Conservation (phyloP, 1,139 yeast genomes). For the Sugiyamaella sp. region DNA sequence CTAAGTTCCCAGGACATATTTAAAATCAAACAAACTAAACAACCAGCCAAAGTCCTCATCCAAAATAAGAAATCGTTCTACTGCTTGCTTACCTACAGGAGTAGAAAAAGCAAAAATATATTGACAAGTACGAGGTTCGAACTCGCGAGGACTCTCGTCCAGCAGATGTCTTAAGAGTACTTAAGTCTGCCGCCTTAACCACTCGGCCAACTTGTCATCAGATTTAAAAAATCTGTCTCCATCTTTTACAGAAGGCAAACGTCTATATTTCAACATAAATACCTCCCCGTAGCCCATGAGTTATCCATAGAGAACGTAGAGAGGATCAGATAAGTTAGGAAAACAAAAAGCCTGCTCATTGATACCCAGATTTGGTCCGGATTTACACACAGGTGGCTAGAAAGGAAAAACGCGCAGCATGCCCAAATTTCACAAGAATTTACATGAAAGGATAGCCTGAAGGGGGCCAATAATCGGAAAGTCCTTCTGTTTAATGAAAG, state of each 20-base stretch:
- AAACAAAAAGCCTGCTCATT: no score
- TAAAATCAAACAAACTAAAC: background rate
- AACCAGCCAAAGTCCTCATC: background rate
- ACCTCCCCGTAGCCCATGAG: background rate
- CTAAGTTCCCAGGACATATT: background rate
- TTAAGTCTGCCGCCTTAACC: conserved; percentile 46
- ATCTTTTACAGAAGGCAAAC: background rate
- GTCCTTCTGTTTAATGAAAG: no score
- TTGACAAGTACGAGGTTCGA: conserved; percentile 47
- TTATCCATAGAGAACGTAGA: no score
- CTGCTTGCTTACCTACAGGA: background rate
- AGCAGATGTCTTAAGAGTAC: conserved; percentile 37
- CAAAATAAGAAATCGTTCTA: background rate
- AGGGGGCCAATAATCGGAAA: no score
- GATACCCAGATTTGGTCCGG: no score
- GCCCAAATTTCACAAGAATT: no score
- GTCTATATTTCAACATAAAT: background rate
- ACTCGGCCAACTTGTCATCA: conserved; percentile 43
- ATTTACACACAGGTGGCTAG: background rate
- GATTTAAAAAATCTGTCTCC: background rate
- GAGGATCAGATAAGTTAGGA: no score
- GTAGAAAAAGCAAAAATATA: conserved; percentile 22
- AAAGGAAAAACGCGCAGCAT: background rate
- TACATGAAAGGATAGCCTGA: no score
- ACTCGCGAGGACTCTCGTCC: conserved; percentile 45